phyloP scores from a whole-genome alignment of 2,329 filamentous ascomycete genomes.

The Blumeriella jaapii region DNA sequence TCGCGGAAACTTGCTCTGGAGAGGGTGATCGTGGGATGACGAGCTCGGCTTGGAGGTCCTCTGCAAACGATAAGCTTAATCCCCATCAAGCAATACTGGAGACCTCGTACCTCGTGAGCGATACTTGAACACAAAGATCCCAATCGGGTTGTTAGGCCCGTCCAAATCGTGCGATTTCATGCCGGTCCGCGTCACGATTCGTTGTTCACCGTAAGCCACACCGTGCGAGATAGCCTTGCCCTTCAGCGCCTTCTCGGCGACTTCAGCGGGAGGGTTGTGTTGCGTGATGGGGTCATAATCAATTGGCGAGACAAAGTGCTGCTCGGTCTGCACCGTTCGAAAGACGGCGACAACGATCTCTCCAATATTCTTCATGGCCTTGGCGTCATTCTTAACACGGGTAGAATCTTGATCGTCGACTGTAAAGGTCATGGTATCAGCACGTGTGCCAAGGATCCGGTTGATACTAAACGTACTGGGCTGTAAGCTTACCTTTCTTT shows the following conservation, averaged over 20 bases:
- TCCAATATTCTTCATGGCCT: conserved; percentile 7
- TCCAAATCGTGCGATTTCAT: conserved; percentile 6
- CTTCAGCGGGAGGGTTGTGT: conserved; percentile 7
- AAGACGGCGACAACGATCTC: conserved; percentile 13
- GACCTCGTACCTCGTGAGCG: conserved; percentile 9
- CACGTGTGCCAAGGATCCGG: neutral
- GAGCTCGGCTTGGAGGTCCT: conserved; percentile 14
- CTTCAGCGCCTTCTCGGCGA: conserved; percentile 10
- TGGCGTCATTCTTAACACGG: conserved; percentile 13
- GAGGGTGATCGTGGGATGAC: conserved; percentile 17
- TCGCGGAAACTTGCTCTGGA: conserved; percentile 1
- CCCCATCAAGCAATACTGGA: neutral
- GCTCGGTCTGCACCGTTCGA: conserved; percentile 3
- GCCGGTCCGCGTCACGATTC: conserved; percentile 1
- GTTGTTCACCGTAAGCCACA: conserved; percentile 9
- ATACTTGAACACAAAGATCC: conserved; percentile 16
- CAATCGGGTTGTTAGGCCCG: conserved; percentile 8
- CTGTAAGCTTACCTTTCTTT: conserved; percentile 8
- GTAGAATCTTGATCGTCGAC: conserved; percentile 13
- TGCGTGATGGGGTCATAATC: neutral
- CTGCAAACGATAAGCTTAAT: conserved; percentile 4
- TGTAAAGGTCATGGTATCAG: conserved; percentile 1
- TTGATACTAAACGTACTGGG: no score
- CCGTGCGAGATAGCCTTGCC: conserved; percentile 12
- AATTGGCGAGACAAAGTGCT: neutral